Conservation (phyloP, 1,284 basidiomycete genomes). For the Ceratobasidium sp. region DNA sequence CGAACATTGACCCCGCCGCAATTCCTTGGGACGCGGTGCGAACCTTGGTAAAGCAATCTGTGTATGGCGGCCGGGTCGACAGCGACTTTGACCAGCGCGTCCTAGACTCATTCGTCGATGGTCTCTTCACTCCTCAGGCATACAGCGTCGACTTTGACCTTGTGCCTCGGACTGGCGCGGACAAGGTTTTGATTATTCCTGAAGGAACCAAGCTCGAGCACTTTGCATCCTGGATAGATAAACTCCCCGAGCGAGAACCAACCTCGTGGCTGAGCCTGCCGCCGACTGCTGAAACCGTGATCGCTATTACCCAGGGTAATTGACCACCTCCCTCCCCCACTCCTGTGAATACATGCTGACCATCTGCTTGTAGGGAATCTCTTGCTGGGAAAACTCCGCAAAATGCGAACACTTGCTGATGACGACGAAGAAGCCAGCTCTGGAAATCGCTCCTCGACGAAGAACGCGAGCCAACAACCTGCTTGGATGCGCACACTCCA, state of each 20-base stretch:
- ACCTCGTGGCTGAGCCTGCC: constrained; percentile 94
- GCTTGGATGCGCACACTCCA: constrained; percentile 92
- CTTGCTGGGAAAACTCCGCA: constrained; percentile 85
- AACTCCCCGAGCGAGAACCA: constrained; percentile 89
- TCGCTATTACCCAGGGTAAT: constrained; percentile 90
- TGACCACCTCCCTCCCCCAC: constrained; percentile 4
- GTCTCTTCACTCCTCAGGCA: constrained; percentile 84
- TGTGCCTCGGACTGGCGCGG: constrained; percentile 70
- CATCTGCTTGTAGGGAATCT: constrained; percentile 73
- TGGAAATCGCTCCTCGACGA: constrained; percentile 68
- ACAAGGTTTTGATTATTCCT: constrained; percentile 77
- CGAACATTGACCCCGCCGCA: constrained; percentile 89
- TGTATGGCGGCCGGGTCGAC: constrained; percentile 94
- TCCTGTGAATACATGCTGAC: constrained; percentile 47
- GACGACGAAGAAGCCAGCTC: constrained; percentile 82
- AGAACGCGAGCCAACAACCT: constrained; percentile 79
- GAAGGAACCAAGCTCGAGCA: constrained; percentile 93
- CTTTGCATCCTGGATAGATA: constrained; percentile 89
- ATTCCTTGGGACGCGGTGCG: constrained; percentile 95
- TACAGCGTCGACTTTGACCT: constrained; percentile 94
- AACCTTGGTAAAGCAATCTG: constrained; percentile 91
- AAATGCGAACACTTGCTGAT: constrained; percentile 91
- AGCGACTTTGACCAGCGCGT: constrained; percentile 94
- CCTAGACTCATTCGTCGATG: constrained; percentile 91
- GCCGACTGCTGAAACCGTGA: constrained; percentile 89